Evolutionary conservation across 225 moss, liverwort and hornwort species (phyloP), one percentile per base, ranked within the genome.

Genomic region (Pseudoscleropodium purum): DNA sequence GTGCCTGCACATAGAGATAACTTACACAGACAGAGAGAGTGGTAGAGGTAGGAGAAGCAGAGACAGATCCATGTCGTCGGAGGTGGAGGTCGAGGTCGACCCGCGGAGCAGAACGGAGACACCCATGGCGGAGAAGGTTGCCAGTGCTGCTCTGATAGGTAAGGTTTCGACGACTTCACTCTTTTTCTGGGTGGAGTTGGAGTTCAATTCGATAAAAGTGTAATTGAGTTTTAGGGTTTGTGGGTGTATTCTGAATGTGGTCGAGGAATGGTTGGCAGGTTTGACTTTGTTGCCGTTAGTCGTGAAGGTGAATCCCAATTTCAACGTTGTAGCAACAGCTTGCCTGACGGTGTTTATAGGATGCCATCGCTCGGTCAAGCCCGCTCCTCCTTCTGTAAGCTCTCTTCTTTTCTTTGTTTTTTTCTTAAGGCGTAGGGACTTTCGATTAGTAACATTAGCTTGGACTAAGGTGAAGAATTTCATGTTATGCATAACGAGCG

Each of bases 331-430:
- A 66, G 97, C 96, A 25, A 99, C 99, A 87, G 99, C 99, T 86
- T 99, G 99, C 90, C 87, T 99, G 76, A 96, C 96, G 86, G 99
- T 99, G 59, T 99, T 97, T 86, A 91, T 99, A 69, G 99, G 99
- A 84, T 96, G 97, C 89, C 97, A 99, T 89, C 99, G 99, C 56
- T 99, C 99, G 79, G 99, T 99, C 75, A 99, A 99, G 92, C 97
- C 97, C 75, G 94, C 95, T 84, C 99, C 99, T 90, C 99, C 99
- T 57, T 85, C 97, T 34, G 99, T 98, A 89, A 95, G 96, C 93
- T 81, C 39, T 36, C 64, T n/a, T 72, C 65, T 18, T 59, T 21
- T 19, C 34, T 9, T 84, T 13, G 15, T 23, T 69, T 41, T 75
- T 12, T 19, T 19, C 25, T 65, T 4, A 51, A 61, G 75, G 39